Base-by-base conservation (phyloP, 768 basidiomycete genomes). In the Pleurotus tuoliensis region DNA sequence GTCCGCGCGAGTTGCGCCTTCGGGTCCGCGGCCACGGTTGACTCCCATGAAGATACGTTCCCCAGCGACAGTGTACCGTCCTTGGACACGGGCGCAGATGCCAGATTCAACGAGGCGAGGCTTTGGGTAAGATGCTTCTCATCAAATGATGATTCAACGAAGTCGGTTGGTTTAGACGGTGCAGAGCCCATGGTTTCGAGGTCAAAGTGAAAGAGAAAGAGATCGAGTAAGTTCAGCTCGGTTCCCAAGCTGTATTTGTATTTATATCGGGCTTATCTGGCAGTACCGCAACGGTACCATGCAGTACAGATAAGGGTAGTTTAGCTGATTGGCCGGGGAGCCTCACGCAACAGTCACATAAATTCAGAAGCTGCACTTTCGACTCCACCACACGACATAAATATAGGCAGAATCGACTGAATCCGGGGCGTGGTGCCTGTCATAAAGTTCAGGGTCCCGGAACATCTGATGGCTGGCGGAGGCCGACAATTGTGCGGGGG, bases 1-100 rank as follows among this genome's bases (percentile, higher is more conserved):
- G 87, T 87, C 55, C 92, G 83, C n/a, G 88, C 86, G 20, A 94
- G 83, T 65, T 82, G 78, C 2, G 79, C 70, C 74, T 87, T 90
- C 16, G 87, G 75, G 60, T 86, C 74, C 5, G 75, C 63, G 3
- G 77, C 66, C 9, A 82, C 80, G 3, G 74, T 66, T 1, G 73
- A 67, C 70, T 92, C 90, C 90, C 91, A 93, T n/a, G 77, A 70
- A 3, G 78, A 71, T 43, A 92, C 64, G 61, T 82, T 84, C 47
- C 74, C 67, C 25, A 81, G 67, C 44, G 84, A 78, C 51, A 92
- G 71, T 37, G 87, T 72, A 25, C 90, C 90, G 62, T 84, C 76
- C 40, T 69, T 62, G 2, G 90, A 88, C 27, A 73, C 59, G 0
- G 85, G 78, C 5, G 62, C 59, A 13, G 66, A 64, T 24, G 54